phyloP scores from a whole-genome alignment of 2,329 filamentous ascomycete genomes.

The Aspergillus sergii region DNA sequence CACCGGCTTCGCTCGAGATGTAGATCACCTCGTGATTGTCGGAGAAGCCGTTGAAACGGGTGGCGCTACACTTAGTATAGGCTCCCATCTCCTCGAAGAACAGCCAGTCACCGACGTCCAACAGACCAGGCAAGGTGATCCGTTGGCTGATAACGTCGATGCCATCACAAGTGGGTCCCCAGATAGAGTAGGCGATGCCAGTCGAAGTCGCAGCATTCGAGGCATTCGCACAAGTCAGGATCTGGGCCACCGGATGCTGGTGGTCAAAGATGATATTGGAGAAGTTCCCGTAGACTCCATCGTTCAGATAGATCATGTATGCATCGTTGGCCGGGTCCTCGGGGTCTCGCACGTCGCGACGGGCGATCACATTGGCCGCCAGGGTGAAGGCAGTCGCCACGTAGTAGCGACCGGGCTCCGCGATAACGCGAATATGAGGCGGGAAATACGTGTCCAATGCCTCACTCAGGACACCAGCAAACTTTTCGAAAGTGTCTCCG shows the following conservation, averaged over 20 bases:
- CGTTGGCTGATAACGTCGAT: slow-evolving; percentile 91
- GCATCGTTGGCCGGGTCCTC: slow-evolving; percentile 51
- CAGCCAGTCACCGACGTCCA: slow-evolving; percentile 95
- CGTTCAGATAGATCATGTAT: slow-evolving; percentile 98
- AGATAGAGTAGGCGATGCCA: slow-evolving; percentile 86
- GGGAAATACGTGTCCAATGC: slow-evolving; percentile 90
- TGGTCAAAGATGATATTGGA: slow-evolving; percentile 99
- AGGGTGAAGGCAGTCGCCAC: slow-evolving; percentile 91
- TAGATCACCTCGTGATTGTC: slow-evolving; percentile 93
- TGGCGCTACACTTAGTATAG: slow-evolving; percentile 97
- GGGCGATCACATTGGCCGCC: slow-evolving; percentile 93
- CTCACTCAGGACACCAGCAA: slow-evolving; percentile 76
- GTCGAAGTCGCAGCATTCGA: slow-evolving; percentile 43
- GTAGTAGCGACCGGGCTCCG: slow-evolving; percentile 95
- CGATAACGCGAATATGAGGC: slow-evolving; percentile 80
- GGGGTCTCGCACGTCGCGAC: slow-evolving; percentile 80
- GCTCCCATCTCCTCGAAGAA: slow-evolving; percentile 99
- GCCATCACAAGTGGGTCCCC: slow-evolving; percentile 96
- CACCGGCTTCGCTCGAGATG: slow-evolving; percentile 89
- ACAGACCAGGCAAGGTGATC: slow-evolving; percentile 72
- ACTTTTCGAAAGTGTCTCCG: slow-evolving; percentile 86
- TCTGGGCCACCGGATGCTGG: slow-evolving; percentile 83
- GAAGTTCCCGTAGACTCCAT: slow-evolving; percentile 97
- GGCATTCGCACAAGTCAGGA: slow-evolving; percentile 66
- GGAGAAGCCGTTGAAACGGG: slow-evolving; percentile 95